Conservation (phyloP, 2,329 filamentous ascomycete species). For the Triangularia verruculosa region DNA sequence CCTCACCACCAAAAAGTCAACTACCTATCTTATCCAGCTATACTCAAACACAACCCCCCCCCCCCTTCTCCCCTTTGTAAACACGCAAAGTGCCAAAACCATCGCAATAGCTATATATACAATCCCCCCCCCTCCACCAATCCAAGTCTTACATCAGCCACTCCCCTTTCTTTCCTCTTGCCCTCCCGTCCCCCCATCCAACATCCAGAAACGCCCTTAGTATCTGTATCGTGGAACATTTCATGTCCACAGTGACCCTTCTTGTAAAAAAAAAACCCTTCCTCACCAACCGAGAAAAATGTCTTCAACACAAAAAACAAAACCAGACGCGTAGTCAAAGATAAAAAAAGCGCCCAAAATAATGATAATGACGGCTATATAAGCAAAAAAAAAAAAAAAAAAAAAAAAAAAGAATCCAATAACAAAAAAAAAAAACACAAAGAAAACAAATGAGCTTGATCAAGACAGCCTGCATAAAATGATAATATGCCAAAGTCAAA, state of each 20-base stretch:
- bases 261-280: background rate
- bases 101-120: too few relatives aligned
- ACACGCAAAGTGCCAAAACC: too few relatives aligned
- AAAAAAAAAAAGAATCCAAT: constrained; percentile 7
- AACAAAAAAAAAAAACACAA: background rate
- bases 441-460: too few relatives aligned
- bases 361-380: constrained; percentile 1
- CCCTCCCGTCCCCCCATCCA: background rate
- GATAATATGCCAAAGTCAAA: background rate
- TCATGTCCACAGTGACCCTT: background rate
- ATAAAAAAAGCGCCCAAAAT: background rate
- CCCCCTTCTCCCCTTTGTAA: too few relatives aligned
- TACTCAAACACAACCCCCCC: too few relatives aligned
- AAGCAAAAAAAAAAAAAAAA: background rate
- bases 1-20: too few relatives aligned
- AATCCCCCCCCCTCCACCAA: background rate
- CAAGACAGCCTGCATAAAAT: background rate
- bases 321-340: background rate
- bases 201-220: constrained; percentile 10
- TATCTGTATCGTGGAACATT: background rate
- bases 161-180: background rate
- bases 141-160: too few relatives aligned
- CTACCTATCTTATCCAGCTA: too few relatives aligned
- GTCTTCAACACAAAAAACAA: background rate
- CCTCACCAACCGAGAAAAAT: background rate